These are phyloP conservation scores for Pseudogymnoascus sp. DNA, from an alignment of 2,329 filamentous ascomycete genomes.

Conservation along the genomic window DNA sequence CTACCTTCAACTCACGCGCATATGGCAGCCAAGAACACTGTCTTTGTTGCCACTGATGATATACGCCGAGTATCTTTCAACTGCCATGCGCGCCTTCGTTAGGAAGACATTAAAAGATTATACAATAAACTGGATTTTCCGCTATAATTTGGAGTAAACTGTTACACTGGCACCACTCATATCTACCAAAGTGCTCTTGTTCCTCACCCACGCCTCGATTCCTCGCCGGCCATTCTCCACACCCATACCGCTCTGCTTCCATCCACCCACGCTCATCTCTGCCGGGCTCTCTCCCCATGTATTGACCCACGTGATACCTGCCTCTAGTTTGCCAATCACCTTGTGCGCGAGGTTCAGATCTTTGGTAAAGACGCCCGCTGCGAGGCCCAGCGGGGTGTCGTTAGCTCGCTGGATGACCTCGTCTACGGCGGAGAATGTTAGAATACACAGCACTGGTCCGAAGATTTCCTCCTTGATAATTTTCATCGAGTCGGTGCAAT, in stretches of 20 bases:
- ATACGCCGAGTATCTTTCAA: too few relatives aligned
- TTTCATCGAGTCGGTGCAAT: slow-evolving; percentile 77
- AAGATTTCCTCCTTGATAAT: slow-evolving; percentile 83
- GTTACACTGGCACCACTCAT: slow-evolving; percentile 61
- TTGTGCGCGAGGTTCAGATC: slow-evolving; percentile 68
- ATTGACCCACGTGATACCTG: slow-evolving; percentile 88
- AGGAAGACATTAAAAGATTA: background rate
- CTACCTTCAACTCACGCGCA: background rate
- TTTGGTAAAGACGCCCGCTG: slow-evolving; percentile 75
- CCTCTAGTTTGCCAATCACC: slow-evolving; percentile 64
- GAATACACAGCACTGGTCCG: slow-evolving; percentile 76
- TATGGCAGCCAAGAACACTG: background rate
- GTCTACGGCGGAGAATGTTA: slow-evolving; percentile 64
- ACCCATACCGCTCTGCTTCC: slow-evolving; percentile 84
- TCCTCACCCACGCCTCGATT: slow-evolving; percentile 74
- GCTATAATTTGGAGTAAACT: slow-evolving; percentile 59
- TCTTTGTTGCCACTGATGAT: background rate
- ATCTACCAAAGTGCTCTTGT: slow-evolving; percentile 84
- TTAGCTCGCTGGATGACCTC: slow-evolving; percentile 70
- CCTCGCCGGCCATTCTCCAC: slow-evolving; percentile 80
- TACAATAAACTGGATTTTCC: background rate
- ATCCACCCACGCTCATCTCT: slow-evolving; percentile 87
- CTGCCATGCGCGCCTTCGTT: background rate
- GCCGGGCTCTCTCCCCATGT: slow-evolving; percentile 89
- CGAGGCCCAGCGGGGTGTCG: slow-evolving; percentile 68